phyloP scores from a whole-genome alignment of 2,329 filamentous ascomycete genomes.

The Fusarium sp. region DNA sequence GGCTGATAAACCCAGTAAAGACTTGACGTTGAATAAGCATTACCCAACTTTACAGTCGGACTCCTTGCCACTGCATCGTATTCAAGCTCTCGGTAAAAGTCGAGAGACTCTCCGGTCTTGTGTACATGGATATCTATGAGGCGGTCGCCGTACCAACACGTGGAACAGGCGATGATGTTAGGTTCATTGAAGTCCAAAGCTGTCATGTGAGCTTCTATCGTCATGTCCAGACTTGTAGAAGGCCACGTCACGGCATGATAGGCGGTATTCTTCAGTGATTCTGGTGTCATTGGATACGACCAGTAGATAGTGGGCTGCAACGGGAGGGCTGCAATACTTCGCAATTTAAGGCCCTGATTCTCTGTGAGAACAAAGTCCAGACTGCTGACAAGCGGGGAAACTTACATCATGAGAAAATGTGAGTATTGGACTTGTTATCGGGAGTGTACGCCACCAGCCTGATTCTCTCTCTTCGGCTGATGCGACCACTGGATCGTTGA shows the following conservation, averaged over 20 bases:
- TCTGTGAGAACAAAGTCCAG: background rate
- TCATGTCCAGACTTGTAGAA: background rate
- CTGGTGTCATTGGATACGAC: conserved; percentile 9
- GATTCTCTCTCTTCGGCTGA: background rate
- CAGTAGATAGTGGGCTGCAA: conserved; percentile 12
- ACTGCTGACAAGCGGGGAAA: too few relatives aligned
- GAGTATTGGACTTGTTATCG: background rate
- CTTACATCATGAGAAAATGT: conserved; percentile 23
- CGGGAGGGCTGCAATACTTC: background rate
- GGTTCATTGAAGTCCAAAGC: conserved; percentile 17
- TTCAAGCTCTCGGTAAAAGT: conserved; percentile 20
- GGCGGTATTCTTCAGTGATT: background rate
- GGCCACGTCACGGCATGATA: conserved; percentile 4
- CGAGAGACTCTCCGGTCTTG: background rate
- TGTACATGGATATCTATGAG: conserved; percentile 14
- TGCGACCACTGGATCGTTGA: background rate
- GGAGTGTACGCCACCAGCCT: conserved; percentile 31
- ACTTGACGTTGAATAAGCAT: too few relatives aligned
- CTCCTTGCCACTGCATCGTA: background rate
- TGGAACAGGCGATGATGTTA: conserved; percentile 18
- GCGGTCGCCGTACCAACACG: conserved; percentile 12
- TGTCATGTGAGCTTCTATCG: conserved; percentile 10
- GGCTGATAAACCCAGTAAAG: conserved; percentile 18
- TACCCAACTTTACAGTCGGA: background rate
- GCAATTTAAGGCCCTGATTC: conserved; percentile 23